Base-by-base conservation (phyloP, 352 stramenopile genomes). In the Thalassiosira mediterranea region DNA sequence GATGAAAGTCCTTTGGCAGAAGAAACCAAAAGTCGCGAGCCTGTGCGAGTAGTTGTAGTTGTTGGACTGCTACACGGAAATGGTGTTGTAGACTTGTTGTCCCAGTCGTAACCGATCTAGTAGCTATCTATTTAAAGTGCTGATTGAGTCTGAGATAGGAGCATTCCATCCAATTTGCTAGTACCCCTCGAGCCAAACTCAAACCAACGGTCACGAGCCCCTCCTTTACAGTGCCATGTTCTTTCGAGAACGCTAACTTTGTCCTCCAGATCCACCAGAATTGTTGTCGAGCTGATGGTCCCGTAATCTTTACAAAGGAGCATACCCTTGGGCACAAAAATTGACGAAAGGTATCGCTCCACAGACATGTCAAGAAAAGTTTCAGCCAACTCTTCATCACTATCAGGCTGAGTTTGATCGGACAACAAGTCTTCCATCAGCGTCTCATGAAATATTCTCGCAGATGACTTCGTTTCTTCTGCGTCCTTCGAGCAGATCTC, bases 61-160 rank as follows among this genome's bases (percentile, higher is more conserved):
- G 78, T 79, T 48, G 78, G 77, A 58, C 37, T 86, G 37, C 58
- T 86, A 28, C 77, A 86, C 68, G 77, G 66, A 28, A 86, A 82
- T 57, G 77, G 77, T 21, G 46, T 86, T 19, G 26, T 82, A 47
- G 56, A 81, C 47, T 65, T 73, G 42, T 26, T 79, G 10, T 79
- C 69, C 5, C 60, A 71, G n/a, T n/a, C n/a, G n/a, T n/a, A n/a
- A n/a, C n/a, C n/a, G n/a, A n/a, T n/a, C n/a, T n/a, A n/a, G n/a
- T n/a, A n/a, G n/a, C n/a, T n/a, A n/a, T n/a, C n/a, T n/a, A n/a
- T n/a, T n/a, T n/a, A n/a, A n/a, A n/a, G n/a, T n/a, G n/a, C n/a
- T n/a, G n/a, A n/a, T n/a, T n/a, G n/a, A n/a, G n/a, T n/a, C n/a
- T n/a, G n/a, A n/a, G n/a, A n/a, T n/a, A n/a, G n/a, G n/a, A n/a